A percentile compares a stretch with the other conserved stretches of the same genome.
phyloP scores from a whole-genome alignment of 2,329 filamentous ascomycete species.

The Pseudopyrenochaeta lycopersici region DNA sequence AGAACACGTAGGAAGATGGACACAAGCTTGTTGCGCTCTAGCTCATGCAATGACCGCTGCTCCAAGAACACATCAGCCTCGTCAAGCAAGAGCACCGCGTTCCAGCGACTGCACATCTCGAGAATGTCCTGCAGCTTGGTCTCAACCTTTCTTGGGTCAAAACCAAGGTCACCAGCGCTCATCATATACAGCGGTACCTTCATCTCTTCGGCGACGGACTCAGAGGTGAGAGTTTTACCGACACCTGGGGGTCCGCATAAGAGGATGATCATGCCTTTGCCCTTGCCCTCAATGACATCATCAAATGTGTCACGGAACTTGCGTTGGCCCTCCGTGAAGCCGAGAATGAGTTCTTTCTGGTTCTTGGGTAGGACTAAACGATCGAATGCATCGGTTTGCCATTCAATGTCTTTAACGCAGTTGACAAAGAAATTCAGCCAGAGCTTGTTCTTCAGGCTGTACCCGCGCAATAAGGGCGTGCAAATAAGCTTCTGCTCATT shows the following conservation, averaged over 20 bases:
- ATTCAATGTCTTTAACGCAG: slow-evolving; percentile 53
- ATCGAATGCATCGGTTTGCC: slow-evolving; percentile 56
- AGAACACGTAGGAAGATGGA: slow-evolving; percentile 48
- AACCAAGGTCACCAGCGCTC: slow-evolving; percentile 78
- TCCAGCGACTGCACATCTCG: slow-evolving; percentile 76
- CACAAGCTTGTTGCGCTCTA: slow-evolving; percentile 50
- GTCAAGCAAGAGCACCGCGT: slow-evolving; percentile 72
- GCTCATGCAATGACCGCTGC: slow-evolving; percentile 51
- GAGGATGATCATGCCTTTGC: slow-evolving; percentile 38
- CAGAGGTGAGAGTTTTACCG: slow-evolving; percentile 36
- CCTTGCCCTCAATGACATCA: slow-evolving; percentile 60
- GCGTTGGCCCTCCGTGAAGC: slow-evolving; percentile 79
- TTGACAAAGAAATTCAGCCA: slow-evolving; percentile 48
- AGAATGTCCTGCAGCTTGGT: slow-evolving; percentile 80
- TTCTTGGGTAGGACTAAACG: slow-evolving; percentile 49
- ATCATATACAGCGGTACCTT: slow-evolving; percentile 69
- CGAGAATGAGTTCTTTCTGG: slow-evolving; percentile 48
- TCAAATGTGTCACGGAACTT: slow-evolving; percentile 25
- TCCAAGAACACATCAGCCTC: slow-evolving; percentile 70
- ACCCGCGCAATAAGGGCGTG: slow-evolving; percentile 55
- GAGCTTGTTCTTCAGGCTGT: slow-evolving; percentile 34
- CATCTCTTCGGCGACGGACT: slow-evolving; percentile 29
- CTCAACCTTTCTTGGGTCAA: slow-evolving; percentile 64
- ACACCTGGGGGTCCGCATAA: slow-evolving; percentile 38
- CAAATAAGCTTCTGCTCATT: slow-evolving; percentile 46